Percentiles rank a stretch among this genome's conserved stretches.
Evolutionary conservation across 2,329 filamentous ascomycete genomes (phyloP).

Genomic region (Ascochyta clinopodiicola): DNA sequence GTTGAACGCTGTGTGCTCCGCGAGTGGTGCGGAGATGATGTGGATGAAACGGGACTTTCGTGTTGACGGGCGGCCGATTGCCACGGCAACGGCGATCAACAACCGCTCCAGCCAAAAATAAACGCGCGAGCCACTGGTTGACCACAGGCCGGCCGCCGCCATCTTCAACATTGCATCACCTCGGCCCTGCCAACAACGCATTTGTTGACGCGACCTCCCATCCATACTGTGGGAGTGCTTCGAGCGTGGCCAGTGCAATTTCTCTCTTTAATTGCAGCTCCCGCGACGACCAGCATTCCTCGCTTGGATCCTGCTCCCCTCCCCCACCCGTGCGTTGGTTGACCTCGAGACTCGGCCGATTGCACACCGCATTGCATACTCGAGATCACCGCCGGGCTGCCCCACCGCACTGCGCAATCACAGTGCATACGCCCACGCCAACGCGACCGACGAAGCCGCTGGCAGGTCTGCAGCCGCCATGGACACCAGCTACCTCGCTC

Average conservation of each 20-base stretch:
- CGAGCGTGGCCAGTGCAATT: conserved; percentile 13
- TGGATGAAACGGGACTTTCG: conserved; percentile 15
- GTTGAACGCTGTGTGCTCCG: conserved; percentile 11
- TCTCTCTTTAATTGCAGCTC: conserved; percentile 18
- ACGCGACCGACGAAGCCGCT: conserved; percentile 40
- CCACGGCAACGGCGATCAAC: conserved; percentile 13
- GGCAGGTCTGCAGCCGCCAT: conserved; percentile 59
- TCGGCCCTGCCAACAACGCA: conserved; percentile 8
- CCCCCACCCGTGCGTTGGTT: conserved; percentile 6
- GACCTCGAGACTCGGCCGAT: conserved; percentile 8
- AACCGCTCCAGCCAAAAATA: conserved; percentile 14
- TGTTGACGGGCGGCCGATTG: conserved; percentile 9
- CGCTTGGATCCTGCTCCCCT: conserved; percentile 7
- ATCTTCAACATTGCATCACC: conserved; percentile 18
- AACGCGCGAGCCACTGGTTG: conserved; percentile 7
- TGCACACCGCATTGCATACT: conserved; percentile 11
- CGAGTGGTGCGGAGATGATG: conserved; percentile 13
- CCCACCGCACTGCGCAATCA: conserved; percentile 31
- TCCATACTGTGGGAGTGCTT: conserved; percentile 10
- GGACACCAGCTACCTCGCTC: conserved; percentile 90
- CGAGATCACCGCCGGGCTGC: conserved; percentile 32
- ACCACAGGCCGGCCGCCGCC: conserved; percentile 6
- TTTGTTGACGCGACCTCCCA: conserved; percentile 7
- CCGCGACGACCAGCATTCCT: conserved; percentile 16
- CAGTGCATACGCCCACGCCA: conserved; percentile 48